Percentiles rank a stretch among this genome's conserved stretches.
These are phyloP conservation scores for Globisporangium barbulae DNA, from an alignment of 352 stramenopile genomes.

Conservation along the genomic window DNA sequence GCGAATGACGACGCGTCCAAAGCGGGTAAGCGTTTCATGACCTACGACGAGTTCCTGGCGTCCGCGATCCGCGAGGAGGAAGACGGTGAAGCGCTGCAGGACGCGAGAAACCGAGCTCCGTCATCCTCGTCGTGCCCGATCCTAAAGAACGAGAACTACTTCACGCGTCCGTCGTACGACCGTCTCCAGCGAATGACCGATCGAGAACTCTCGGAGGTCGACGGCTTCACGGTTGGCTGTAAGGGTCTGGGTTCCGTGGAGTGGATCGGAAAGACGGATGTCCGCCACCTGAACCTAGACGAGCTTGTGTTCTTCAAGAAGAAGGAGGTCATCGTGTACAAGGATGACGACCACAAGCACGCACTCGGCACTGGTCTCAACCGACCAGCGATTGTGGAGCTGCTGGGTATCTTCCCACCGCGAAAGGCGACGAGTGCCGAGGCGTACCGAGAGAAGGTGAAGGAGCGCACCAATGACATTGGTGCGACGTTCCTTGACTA, in stretches of 20 bases:
- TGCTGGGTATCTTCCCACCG: slow-evolving; percentile 74
- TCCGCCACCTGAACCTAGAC: slow-evolving; percentile 75
- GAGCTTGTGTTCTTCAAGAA: slow-evolving; percentile 79
- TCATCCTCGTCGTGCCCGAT: slow-evolving; percentile 47
- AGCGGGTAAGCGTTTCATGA: slow-evolving; percentile 66
- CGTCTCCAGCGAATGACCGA: slow-evolving; percentile 70
- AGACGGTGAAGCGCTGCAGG: slow-evolving; percentile 25
- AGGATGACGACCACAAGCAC: slow-evolving; percentile 81
- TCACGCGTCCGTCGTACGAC: slow-evolving; percentile 70
- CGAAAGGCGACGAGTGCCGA: slow-evolving; percentile 52
- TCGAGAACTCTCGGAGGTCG: slow-evolving; percentile 59
- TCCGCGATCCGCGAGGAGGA: slow-evolving; percentile 52
- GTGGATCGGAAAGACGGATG: slow-evolving; percentile 79
- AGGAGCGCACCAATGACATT: slow-evolving; percentile 72
- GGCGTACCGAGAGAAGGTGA: slow-evolving; percentile 75
- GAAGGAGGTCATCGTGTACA: slow-evolving; percentile 86
- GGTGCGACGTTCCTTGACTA: slow-evolving; percentile 80
- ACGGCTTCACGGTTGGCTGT: slow-evolving; percentile 77
- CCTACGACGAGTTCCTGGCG: slow-evolving; percentile 76
- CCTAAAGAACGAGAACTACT: slow-evolving; percentile 78
- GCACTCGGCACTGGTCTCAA: slow-evolving; percentile 70
- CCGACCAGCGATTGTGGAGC: slow-evolving; percentile 73
- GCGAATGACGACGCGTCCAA: slow-evolving; percentile 20
- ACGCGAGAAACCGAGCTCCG: slow-evolving; percentile 15
- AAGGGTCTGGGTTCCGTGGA: slow-evolving; percentile 75